These are phyloP conservation scores for Hordeum vulgare DNA, from an alignment of 176 grass and related monocot species.

Conservation along the genomic window MorexV3_pseudomolecules_assembly NC_058522.1:238877861-238878360, in stretches of 20 bases:
- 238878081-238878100: neutral
- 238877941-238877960: neutral
- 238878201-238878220: slow-evolving; percentile 51
- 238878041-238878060: neutral
- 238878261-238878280: neutral
- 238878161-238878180: slow-evolving; percentile 72
- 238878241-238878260: neutral
- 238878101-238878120: neutral
- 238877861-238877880: neutral
- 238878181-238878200: slow-evolving; percentile 44
- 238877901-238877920: neutral
- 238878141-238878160: slow-evolving; percentile 54
- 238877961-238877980: neutral
- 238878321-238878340: slow-evolving; percentile 94
- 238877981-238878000: too few species aligned
- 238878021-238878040: neutral
- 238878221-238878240: neutral
- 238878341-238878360: slow-evolving; percentile 97
- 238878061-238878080: neutral
- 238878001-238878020: neutral
- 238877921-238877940: neutral
- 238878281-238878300: neutral
- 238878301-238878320: slow-evolving; percentile 48
- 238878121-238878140: slow-evolving; percentile 68
- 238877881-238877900: neutral